Evolutionary conservation across 208 protist species (phyloP).

Genomic region (Crithidia sp.): DNA sequence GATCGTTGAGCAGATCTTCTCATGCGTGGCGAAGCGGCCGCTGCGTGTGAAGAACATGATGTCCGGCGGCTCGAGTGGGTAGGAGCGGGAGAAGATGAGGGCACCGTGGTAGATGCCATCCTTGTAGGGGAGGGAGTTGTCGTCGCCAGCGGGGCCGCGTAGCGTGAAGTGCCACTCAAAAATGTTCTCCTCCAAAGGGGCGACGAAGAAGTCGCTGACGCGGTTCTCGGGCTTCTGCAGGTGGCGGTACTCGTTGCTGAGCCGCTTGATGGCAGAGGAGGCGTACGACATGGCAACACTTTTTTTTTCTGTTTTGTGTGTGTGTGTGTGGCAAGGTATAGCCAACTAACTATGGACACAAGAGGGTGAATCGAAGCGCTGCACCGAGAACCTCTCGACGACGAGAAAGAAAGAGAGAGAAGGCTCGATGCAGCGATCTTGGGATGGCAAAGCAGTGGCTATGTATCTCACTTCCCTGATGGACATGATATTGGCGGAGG

Average conservation of each 20-base stretch:
- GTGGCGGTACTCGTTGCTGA: constrained; percentile 65
- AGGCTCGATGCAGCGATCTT: no score
- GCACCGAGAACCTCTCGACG: no score
- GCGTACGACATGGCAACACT: constrained; percentile 29
- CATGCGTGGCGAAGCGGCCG: constrained; percentile 81
- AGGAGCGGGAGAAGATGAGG: constrained; percentile 80
- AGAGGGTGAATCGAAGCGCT: no score
- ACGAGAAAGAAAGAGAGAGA: no score
- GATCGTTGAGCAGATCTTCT: constrained; percentile 89
- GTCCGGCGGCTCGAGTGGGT: constrained; percentile 88
- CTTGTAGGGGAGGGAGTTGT: constrained; percentile 48
- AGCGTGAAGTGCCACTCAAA: constrained; percentile 99
- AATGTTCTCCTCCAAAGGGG: constrained; percentile 93
- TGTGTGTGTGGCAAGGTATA: no score
- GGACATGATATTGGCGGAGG: no score
- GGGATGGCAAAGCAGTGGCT: no score
- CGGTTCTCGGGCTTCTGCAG: constrained; percentile 47
- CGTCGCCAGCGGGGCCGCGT: constrained; percentile 70
- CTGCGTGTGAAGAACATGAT: constrained; percentile 90
- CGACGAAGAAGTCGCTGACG: constrained; percentile 65
- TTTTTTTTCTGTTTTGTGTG: no score
- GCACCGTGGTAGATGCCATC: constrained; percentile 90
- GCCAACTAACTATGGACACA: no score
- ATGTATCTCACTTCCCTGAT: no score
- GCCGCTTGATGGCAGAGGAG: constrained; percentile 69